These are phyloP conservation scores for Bipolaris cookei DNA, from an alignment of 2,329 filamentous ascomycete genomes.

Conservation along the genomic window DNA sequence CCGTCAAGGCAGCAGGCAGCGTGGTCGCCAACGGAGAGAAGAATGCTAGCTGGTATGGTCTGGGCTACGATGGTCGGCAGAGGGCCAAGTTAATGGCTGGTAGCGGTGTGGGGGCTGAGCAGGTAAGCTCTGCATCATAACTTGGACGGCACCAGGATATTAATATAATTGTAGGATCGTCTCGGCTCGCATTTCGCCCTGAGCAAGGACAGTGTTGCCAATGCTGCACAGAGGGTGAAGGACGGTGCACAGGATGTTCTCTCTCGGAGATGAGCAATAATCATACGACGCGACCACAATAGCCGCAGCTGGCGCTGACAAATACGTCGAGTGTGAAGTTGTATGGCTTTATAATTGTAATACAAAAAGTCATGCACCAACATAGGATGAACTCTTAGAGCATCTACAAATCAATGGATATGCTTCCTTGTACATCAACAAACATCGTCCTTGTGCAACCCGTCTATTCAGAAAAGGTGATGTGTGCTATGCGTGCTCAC, in stretches of 20 bases:
- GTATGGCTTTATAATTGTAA: neutral
- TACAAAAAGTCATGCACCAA: neutral
- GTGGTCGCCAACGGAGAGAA: conserved; percentile 32
- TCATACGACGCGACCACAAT: neutral
- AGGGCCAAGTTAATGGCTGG: conserved; percentile 38
- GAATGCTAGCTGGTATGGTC: conserved; percentile 36
- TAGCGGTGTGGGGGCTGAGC: conserved; percentile 43
- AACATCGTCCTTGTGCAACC: neutral
- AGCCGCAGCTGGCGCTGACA: neutral
- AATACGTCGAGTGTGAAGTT: neutral
- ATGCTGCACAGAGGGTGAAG: conserved; percentile 38
- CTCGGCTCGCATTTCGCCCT: conserved; percentile 40
- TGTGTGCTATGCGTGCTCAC: too few species aligned
- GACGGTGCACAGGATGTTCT: conserved; percentile 33
- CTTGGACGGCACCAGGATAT: neutral
- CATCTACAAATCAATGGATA: neutral
- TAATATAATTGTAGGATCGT: conserved; percentile 34
- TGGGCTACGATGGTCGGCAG: conserved; percentile 42
- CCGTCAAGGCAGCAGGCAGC: conserved; percentile 32
- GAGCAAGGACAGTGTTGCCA: conserved; percentile 25
- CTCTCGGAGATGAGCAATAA: conserved; percentile 21
- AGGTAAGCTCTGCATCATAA: conserved; percentile 30
- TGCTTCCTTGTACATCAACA: neutral
- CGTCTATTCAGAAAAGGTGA: neutral
- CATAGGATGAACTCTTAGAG: neutral